Percentiles rank a stretch among this genome's conserved stretches.
These are phyloP conservation scores for Ascochyta koolunga DNA, from an alignment of 2,329 filamentous ascomycete genomes.

Conservation along the genomic window DNA sequence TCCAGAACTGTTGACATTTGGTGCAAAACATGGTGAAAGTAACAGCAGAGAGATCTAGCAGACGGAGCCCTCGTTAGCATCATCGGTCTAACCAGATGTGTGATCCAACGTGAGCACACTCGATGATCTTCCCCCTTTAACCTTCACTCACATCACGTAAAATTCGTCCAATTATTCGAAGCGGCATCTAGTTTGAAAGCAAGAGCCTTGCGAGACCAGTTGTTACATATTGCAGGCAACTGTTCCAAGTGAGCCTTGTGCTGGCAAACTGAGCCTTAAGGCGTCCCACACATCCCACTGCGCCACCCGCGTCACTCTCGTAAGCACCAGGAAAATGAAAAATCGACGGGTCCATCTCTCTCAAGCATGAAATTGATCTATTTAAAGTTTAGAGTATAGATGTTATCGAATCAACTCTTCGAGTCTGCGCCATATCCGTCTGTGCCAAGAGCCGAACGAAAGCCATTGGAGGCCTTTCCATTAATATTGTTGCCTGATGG, in stretches of 20 bases:
- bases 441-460: not conserved
- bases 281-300: slow-evolving; percentile 15
- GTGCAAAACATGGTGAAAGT: not conserved
- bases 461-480: slow-evolving; percentile 1
- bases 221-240: too few relatives aligned
- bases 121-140: too few relatives aligned
- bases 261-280: slow-evolving; percentile 14
- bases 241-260: slow-evolving; percentile 5
- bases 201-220: too few relatives aligned
- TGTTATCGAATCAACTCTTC: too few relatives aligned
- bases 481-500: slow-evolving; percentile 1
- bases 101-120: too few relatives aligned
- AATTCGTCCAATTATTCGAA: too few relatives aligned
- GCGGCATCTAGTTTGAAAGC: too few relatives aligned
- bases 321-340: not conserved
- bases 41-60: not conserved
- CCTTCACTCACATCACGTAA: too few relatives aligned
- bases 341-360: not conserved
- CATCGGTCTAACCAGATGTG: too few relatives aligned
- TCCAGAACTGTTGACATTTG: not conserved
- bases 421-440: not conserved
- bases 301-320: not conserved
- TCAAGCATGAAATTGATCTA: not conserved
- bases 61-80: too few relatives aligned
- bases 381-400: not conserved